These are phyloP conservation scores for Boletus rex-veris DNA, from an alignment of 768 basidiomycete species.

Conservation along the genomic window DNA sequence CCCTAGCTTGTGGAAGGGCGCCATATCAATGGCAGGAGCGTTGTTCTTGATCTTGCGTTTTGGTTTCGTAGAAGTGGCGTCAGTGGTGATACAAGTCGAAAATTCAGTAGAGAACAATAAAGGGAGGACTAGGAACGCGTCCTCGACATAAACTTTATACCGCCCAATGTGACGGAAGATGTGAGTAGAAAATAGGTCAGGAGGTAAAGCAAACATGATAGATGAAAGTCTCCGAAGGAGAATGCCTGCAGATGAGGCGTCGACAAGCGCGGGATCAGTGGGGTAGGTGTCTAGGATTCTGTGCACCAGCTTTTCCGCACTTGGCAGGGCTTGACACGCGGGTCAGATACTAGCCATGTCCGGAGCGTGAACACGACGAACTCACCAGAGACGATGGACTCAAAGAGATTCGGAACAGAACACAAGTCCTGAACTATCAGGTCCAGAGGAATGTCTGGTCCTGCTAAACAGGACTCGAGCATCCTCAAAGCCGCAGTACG, in stretches of 20 bases:
- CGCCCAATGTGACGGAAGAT: constrained; percentile 11
- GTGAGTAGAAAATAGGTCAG: constrained; percentile 10
- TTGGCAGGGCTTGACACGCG: constrained; percentile 11
- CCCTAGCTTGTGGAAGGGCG: constrained; percentile 31
- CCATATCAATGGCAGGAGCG: constrained; percentile 19
- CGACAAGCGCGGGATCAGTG: constrained; percentile 16
- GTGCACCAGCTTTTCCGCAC: constrained; percentile 9
- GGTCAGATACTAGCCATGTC: neutral
- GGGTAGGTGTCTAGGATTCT: constrained; percentile 37
- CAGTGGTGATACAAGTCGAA: neutral
- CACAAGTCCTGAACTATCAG: constrained; percentile 29
- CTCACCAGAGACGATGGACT: constrained; percentile 30
- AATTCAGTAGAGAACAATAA: constrained; percentile 18
- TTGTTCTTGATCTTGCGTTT: constrained; percentile 17
- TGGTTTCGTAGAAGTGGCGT: constrained; percentile 3
- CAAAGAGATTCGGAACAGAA: constrained; percentile 25
- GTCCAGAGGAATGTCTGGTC: constrained; percentile 15
- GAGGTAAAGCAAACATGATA: constrained; percentile 23
- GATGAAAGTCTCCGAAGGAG: constrained; percentile 28
- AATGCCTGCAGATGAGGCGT: constrained; percentile 15
- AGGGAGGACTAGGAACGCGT: constrained; percentile 19
- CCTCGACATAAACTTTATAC: constrained; percentile 22
- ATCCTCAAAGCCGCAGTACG: constrained; percentile 11
- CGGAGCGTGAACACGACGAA: neutral
- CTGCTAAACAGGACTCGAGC: constrained; percentile 27